phyloP scores from a whole-genome alignment of 2,329 filamentous ascomycete species.

The Zymoseptoria crescenta region DNA sequence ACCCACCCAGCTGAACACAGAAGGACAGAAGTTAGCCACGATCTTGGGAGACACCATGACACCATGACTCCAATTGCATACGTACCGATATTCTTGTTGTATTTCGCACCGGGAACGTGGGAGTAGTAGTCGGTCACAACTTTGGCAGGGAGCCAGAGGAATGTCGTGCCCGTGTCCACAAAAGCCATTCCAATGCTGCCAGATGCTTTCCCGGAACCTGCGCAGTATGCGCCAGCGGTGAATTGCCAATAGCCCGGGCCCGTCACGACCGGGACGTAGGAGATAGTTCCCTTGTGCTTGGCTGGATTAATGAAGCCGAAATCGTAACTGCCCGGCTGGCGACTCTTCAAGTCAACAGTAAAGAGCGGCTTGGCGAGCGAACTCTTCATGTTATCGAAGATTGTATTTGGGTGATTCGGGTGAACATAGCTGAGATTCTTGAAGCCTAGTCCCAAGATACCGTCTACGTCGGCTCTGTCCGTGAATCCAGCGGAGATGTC shows the following conservation, averaged over 20 bases:
- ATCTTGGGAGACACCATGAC: neutral
- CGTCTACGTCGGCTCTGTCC: conserved; percentile 42
- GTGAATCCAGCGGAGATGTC: conserved; percentile 47
- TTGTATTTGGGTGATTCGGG: conserved; percentile 44
- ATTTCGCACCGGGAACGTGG: conserved; percentile 43
- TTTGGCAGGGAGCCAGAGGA: conserved; percentile 47
- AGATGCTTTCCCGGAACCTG: conserved; percentile 33
- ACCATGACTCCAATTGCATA: conserved; percentile 26
- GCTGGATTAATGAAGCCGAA: conserved; percentile 49
- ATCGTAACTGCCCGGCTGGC: conserved; percentile 46
- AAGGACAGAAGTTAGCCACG: neutral
- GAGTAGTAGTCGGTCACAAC: conserved; percentile 52
- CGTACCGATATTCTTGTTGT: conserved; percentile 42
- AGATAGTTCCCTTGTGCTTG: conserved; percentile 45
- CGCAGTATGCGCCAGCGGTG: conserved; percentile 22
- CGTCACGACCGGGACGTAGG: conserved; percentile 47
- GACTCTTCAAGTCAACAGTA: conserved; percentile 45
- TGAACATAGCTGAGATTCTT: conserved; percentile 47
- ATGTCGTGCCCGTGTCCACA: conserved; percentile 60
- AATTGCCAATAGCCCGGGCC: conserved; percentile 32
- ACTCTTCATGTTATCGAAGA: conserved; percentile 48
- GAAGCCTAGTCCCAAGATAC: conserved; percentile 51
- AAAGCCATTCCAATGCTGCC: conserved; percentile 47
- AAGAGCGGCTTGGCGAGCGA: conserved; percentile 46
- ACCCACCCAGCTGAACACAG: conserved; percentile 11